These are phyloP conservation scores for Afroboletus lepidellus DNA, from an alignment of 1,284 basidiomycete genomes.

Conservation along the genomic window DNA sequence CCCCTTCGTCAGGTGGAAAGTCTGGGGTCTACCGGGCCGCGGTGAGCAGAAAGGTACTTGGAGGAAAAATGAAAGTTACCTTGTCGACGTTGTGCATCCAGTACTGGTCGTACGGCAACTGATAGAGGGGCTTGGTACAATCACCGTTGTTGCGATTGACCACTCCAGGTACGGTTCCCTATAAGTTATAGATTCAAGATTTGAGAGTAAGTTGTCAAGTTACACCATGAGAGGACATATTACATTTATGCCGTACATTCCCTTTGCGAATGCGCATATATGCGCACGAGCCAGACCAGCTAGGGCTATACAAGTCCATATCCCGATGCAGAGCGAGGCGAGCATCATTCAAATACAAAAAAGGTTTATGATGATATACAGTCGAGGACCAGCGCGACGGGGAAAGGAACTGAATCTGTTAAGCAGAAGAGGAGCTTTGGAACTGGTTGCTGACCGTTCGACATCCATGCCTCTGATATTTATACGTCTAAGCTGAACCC, in stretches of 20 bases:
- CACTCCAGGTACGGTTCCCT: slow-evolving; percentile 7
- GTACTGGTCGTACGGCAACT: neutral
- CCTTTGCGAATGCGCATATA: rapidly evolving
- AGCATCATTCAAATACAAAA: slow-evolving; percentile 7
- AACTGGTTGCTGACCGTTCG: neutral
- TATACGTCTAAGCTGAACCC: slow-evolving; percentile 7
- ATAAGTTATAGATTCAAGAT: neutral
- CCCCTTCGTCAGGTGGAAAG: neutral
- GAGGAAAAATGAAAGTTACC: slow-evolving; percentile 4
- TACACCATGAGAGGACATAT: neutral
- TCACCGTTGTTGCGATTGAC: neutral
- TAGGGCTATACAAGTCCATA: slow-evolving; percentile 13
- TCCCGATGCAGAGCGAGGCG: neutral
- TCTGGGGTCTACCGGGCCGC: neutral
- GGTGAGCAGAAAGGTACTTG: slow-evolving; percentile 1
- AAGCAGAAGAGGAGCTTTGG: neutral
- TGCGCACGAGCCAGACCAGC: slow-evolving; percentile 15
- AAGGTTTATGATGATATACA: neutral
- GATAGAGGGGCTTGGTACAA: neutral
- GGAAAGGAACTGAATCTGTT: neutral
- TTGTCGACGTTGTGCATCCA: slow-evolving; percentile 5
- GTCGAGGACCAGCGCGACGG: slow-evolving; percentile 11
- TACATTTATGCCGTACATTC: slow-evolving; percentile 15
- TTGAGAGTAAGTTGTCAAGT: slow-evolving; percentile 3
- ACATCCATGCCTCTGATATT: neutral